Evolutionary conservation across 805 yeast genomes (phyloP), one percentile per base, ranked within the genome.

Genomic region (Saturnispora saitoi): DNA sequence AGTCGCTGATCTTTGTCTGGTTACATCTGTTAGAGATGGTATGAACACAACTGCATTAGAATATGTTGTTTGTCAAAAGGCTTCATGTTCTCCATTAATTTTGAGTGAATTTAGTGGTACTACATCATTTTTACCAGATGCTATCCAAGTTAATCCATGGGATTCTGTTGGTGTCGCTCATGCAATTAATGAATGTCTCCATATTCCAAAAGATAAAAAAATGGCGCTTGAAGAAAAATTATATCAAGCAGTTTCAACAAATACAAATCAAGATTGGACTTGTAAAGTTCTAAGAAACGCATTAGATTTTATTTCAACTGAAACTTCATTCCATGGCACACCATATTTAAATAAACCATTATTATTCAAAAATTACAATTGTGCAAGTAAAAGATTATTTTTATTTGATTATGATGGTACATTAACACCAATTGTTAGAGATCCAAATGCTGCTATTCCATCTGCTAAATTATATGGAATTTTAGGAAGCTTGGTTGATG

Each of bases 381-480:
- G 63, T 20, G 79, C 96, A 0, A 53, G 76, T 31, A 75, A 84
- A 57, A 75, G 98, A 53, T 67, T 93, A 50, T 88, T 93, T 58
- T 65, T 93, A 57, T 90, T 93, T 67, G 99, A 93, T 67, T 93
- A 93, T 63, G 99, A 93, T 63, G 99, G 99, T 28, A 93, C 99
- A 1, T 72, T 93, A 56, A 88, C 99, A 0, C 98, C 98, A 12
- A 93, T 93, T 60, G 99, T 93, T 3, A 77, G 80, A 36, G 98
- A 93, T 58, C 99, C 99, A 2, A 88, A 91, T n/a, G 97, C 98
- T 0, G 99, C 99, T 0, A 85, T 93, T 38, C 99, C 99, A 3
- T 81, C 95, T 0, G 80, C 82, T 3, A 74, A 83, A 55, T 70
- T 93, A 41, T 72, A 78, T 47, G 65, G 71, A 8, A 77, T 84